Base-by-base conservation (phyloP, 306 rosid species). In the Quercus wislizeni region DNA sequence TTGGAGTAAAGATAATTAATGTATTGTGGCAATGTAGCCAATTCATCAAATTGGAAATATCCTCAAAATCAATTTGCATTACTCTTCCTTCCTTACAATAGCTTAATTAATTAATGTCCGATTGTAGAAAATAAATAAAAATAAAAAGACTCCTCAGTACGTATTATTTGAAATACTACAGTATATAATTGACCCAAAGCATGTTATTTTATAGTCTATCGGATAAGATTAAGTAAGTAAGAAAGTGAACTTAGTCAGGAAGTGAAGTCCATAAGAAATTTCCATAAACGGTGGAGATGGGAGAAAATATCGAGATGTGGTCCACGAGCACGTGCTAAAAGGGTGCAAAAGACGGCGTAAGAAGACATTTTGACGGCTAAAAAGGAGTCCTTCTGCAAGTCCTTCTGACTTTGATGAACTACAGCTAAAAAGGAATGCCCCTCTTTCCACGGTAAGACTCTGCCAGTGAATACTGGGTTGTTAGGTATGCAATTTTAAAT, bases 331-430 rank as follows among this genome's bases (percentile, higher is more conserved):
- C 80, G 74, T 65, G 83, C 23, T 19, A 21, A 52, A 23, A 72
- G 25, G 77, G 31, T 25, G 33, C 67, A 76, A 72, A 20, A 13
- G 64, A 61, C 4, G 55, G 58, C 84, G 83, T 10, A 78, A 81
- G 83, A 83, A 88, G 87, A 83, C 83, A 33, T 52, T 74, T 80
- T 70, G 78, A 81, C 86, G 79, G 83, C 86, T 81, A 75, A 71
- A 85, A 83, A 79, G 75, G 71, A 13, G 23, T 41, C 81, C 43
- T 5, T 5, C 64, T 80, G 77, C 79, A 21, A 31, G 78, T 54
- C 76, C 38, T 25, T 64, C 28, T 1, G 76, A 74, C 55, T 43
- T 28, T 7, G 11, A 38, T 76, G 14, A 33, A 54, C 38, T 10
- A 8, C 33, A 56, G 61, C 21, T 65, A 19, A 21, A 21, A 21